Base-by-base conservation (phyloP, 306 rosid genomes). In the Lupinus albus region DNA sequence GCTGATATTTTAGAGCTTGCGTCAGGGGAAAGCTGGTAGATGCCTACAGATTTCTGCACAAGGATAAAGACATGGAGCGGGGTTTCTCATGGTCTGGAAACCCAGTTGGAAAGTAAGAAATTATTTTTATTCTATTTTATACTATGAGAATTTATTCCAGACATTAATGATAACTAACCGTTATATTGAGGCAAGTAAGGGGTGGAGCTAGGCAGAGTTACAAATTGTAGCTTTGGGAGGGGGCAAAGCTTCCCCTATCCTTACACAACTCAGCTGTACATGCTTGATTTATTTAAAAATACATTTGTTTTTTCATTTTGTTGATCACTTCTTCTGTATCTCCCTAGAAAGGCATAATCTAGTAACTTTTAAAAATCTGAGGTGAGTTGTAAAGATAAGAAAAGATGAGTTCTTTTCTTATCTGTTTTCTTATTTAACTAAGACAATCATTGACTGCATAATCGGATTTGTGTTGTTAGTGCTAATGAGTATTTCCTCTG, bases 81-180 rank as follows among this genome's bases (percentile, higher is more conserved):
- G 98, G 97, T 70, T 93, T 93, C 80, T 93, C 97, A 28, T 93
- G 98, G 98, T 93, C 98, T 4, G 98, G 97, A 70, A 60, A 93
- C 75, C 97, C 98, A 54, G 67, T 89, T 54, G 98, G 98, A 61
- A 93, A 78, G 98, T 93, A 82, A 83, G 87, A 75, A 57, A 28
- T 67, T 66, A 14, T 48, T 64, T 54, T 64, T 28, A 28, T 53
- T 73, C 64, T 39, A 35, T 51, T 50, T 63, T 66, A 59, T 51
- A 11, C 44, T 21, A 1, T 53, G 45, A 25, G 12, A 67, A 32
- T 72, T 71, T 57, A 70, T 69, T 66, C 55, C 59, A 35, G 17
- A 50, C 3, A 55, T 32, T 53, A 74, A n/a, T 66, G 69, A 12
- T 56, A 20, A 52, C 42, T 74, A 64, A 61, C 28, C 50, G 28